Base-by-base conservation (phyloP, 345 rosid genomes). In the Brassica rapa region DNA sequence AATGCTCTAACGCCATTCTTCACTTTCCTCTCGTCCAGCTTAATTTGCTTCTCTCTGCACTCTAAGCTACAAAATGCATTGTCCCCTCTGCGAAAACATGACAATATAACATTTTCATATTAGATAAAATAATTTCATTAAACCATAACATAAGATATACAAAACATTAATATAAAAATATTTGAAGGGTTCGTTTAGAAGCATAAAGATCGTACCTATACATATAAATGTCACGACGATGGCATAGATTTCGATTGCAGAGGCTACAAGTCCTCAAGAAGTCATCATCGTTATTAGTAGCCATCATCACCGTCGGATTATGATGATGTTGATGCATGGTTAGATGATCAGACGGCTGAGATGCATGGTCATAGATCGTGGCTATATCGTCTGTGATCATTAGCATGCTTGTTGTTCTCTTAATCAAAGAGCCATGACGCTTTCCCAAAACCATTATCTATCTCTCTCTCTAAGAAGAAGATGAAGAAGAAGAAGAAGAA, bases 41-140 rank as follows among this genome's bases (percentile, higher is more conserved):
- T 86, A 72, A 91, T 90, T 80, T 85, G 88, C 80, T 84, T 73
- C 70, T 88, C 98, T 81, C 98, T 87, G 87, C 97, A 93, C 80
- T 90, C 95, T 77, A 76, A 77, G 70, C 97, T 91, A 74, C 98
- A 93, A 87, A 93, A 93, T n/a, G 97, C 98, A 15, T 89, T 83
- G 75, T 93, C 90, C 62, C 98, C 98, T 86, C 97, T 80, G 25
- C 83, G 67, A 24, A 62, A 62, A 24, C 33, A 11, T n/a, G 30
- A 29, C 49, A 56, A 12, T 29, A 64, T 25, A 62, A 61, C 14
- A 8, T 32, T 35, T 24, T 46, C 15, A 59, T 30, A 32, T 9
- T 14, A 12, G 4, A 49, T 14, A 37, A 0, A 25, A 4, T 12
- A 23, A 35, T 35, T 46, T 62, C 6, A 71, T 2, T 27, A 3